Evolutionary conservation across 495 filamentous ascomycete genomes (phyloP), one percentile per base, ranked within the genome.

Genomic region (Podospora anserina): DNA sequence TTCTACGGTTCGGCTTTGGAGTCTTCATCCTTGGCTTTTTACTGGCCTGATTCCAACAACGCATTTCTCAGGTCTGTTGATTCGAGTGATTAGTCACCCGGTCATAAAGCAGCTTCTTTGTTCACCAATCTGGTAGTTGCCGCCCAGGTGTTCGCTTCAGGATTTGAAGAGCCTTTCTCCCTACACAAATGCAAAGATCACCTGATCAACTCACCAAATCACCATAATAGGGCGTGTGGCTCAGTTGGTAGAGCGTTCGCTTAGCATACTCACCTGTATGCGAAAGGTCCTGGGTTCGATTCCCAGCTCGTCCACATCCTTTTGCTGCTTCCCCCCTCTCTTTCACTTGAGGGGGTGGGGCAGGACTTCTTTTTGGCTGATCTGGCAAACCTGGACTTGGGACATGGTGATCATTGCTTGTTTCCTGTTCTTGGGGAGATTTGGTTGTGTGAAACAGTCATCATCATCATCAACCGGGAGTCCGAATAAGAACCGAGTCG

Each of bases 231-330:
- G 69, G 69, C 69, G 69, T 71, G 69, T 71, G 66, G 69, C 69
- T 71, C 69, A 71, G 66, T 71, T 71, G 69, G 69, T 71, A 71
- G 69, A 71, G 69, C 69, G 69, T 66, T 68, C 69, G 69, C 69
- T 71, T 71, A 71, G 69, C 69, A 71, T 68, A 32, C 54, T 63
- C 53, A 20, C 0, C 5, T 32, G 55, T 63, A 64, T 71, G 69
- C 69, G 69, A 68, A 68, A 71, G 69, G 69, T 71, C 66, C 69
- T 68, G 66, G 69, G 69, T 71, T 71, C 69, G 69, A 71, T 71
- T 71, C 69, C 69, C 66, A 68, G 69, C 69, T 64, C 69, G 69
- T 71, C 69, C 69, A 71, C 26, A 39, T 59, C 16, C 26, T 68
- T 18, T 34, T 39, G 19, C 16, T 26, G 23, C 27, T 18, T 61